These are phyloP conservation scores for Laguncularia racemosa DNA, from an alignment of 345 rosid genomes.

Conservation along the genomic window DNA sequence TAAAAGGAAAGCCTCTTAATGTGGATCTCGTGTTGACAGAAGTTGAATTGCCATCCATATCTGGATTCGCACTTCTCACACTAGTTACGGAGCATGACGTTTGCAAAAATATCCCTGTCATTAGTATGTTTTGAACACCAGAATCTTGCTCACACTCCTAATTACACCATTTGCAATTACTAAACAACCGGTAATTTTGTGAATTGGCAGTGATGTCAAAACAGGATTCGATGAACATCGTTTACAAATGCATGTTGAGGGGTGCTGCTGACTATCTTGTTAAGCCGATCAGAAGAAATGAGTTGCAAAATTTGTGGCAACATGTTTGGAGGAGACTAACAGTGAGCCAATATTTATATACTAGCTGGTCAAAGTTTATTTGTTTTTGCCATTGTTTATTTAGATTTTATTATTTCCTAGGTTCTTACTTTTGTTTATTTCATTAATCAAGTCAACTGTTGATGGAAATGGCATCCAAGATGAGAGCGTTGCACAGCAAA, in stretches of 20 bases:
- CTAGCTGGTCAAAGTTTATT: too few relatives aligned
- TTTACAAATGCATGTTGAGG: conserved; percentile 87
- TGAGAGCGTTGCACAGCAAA: conserved; percentile 69
- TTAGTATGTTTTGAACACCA: conserved; percentile 45
- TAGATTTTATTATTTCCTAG: conserved; percentile 4
- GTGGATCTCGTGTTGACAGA: conserved; percentile 83
- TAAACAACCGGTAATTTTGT: conserved; percentile 4
- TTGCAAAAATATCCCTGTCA: conserved; percentile 90
- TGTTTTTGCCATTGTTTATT: too few relatives aligned
- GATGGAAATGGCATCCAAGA: conserved; percentile 40
- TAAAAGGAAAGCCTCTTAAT: conserved; percentile 50
- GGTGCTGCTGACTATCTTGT: conserved; percentile 96
- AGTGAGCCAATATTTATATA: conserved; percentile 32
- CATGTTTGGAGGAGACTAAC: conserved; percentile 95
- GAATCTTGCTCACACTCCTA: background rate
- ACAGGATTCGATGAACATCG: conserved; percentile 71
- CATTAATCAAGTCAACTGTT: conserved; percentile 29
- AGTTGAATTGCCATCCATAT: conserved; percentile 81
- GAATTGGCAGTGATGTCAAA: conserved; percentile 82
- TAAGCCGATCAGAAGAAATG: conserved; percentile 91
- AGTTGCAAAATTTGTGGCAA: conserved; percentile 91
- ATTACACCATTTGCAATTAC: background rate
- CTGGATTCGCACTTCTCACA: conserved; percentile 81
- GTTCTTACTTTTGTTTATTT: conserved; percentile 14
- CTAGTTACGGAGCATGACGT: conserved; percentile 81